Base-by-base conservation (phyloP, 2,329 filamentous ascomycete species). In the Gremmenia infestans region DNA sequence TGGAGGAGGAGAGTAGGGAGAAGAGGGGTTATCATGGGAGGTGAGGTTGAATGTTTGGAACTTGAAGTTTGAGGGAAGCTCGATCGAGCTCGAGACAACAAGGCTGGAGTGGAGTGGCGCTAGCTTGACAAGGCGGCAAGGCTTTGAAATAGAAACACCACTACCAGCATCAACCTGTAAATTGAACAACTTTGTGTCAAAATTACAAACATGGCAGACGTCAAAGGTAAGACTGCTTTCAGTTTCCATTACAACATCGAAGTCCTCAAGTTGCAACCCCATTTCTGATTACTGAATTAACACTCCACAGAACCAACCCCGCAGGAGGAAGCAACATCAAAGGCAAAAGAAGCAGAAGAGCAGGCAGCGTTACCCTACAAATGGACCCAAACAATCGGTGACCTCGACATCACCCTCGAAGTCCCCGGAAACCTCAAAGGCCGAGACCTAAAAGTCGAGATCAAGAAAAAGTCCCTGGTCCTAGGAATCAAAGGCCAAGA, bases 301-400 rank as follows among this genome's bases (percentile, higher is more conserved):
- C 48, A 25, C 25, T n/a, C 15, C 14, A 37, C 55, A 68, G 67
- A 70, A 55, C 64, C 53, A n/a, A 69, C 67, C 36, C 64, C 65
- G 25, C 64, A 60, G 80, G 82, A 86, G 67, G 82, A 80, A 63
- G 83, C 79, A 11, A 81, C 81, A 19, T 78, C 81, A 56, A 78
- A 77, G 62, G 86, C 84, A 60, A 86, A 87, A 71, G 91, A 99
- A 76, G 79, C 82, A 55, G 88, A 86, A 66, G 94, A 99, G 76
- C 94, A 99, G 78, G 88, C 86, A 43, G 83, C 87, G 23, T 85
- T 99, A 43, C 94, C 94, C 0, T 99, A 99, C 85, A 94, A 95
- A 76, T 99, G 94, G 94, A 88, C 82, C 11, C 94, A 99, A 76
- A 92, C 88, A 23, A 96, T 99, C 71, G 81, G 80, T 65, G 94